Base-by-base conservation (phyloP, 2,329 filamentous ascomycete species). In the Fusarium nanum region DNA sequence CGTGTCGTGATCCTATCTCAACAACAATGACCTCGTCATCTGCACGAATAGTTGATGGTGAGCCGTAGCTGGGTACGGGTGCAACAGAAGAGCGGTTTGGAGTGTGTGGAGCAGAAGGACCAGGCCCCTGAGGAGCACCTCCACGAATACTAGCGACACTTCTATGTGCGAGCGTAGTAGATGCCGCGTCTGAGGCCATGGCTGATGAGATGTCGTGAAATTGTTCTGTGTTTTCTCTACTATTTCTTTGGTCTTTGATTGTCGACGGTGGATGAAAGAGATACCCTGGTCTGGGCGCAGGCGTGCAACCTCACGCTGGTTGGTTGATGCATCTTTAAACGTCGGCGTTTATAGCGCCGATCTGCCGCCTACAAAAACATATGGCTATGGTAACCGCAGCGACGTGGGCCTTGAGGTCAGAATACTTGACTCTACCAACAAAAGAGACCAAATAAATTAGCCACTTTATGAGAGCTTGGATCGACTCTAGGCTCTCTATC, bases 11-110 rank as follows among this genome's bases (percentile, higher is more conserved):
- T 2, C 94, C 94, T 37, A 98, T 79, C 78, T 98, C 94, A 54
- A 98, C 84, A 44, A 99, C 87, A 7, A 97, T 81, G 9, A 91
- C 85, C 72, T 98, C 96, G 76, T 99, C 96, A 74, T 97, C 94
- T 75, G 91, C 83, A 75, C 90, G 84, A 72, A 92, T 79, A 75
- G 89, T 80, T 64, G 89, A 87, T 70, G 89, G 83, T 47, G 87
- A 87, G 71, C 88, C 84, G 76, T 89, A 88, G 32, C 84, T 79
- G 50, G 88, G 82, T 32, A 89, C 77, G 50, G 88, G 82, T 32
- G 89, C 77, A 73, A 88, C 80, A 75, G 83, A 78, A 64, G 83
- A 78, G 67, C 87, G 82, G 70, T 86, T 78, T 59, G 88, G 90
- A 11, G 91, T 93, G 71, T 89, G 88, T 50, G 91, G 90, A 61